Evolutionary conservation across 2,329 filamentous ascomycete genomes (phyloP).

Genomic region (Ophiostoma ulmi): DNA sequence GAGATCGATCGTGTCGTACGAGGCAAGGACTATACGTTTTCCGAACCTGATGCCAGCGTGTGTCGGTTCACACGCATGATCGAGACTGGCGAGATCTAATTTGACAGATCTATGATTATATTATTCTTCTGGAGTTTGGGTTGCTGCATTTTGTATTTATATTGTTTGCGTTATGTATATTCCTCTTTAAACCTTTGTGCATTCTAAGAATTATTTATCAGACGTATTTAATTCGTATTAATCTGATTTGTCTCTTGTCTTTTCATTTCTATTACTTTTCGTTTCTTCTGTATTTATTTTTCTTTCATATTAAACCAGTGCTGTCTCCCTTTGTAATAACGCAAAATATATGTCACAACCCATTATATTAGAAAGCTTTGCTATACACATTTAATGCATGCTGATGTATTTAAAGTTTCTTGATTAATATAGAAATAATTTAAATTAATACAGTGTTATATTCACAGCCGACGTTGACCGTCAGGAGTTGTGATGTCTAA

Average conservation of each 20-base stretch:
- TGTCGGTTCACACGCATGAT: slow-evolving; percentile 43
- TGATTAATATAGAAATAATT: too few relatives aligned
- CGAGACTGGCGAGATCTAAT: slow-evolving; percentile 36
- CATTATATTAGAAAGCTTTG: too few relatives aligned
- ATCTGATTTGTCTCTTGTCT: not conserved
- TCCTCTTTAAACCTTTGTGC: too few relatives aligned
- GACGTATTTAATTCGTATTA: too few relatives aligned
- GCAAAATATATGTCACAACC: too few relatives aligned
- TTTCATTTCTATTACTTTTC: not conserved
- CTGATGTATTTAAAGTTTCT: too few relatives aligned
- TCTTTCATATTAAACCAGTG: not conserved
- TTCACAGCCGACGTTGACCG: too few relatives aligned
- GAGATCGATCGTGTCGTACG: slow-evolving; percentile 51
- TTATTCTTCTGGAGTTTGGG: not conserved
- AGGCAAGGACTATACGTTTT: slow-evolving; percentile 40
- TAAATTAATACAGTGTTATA: too few relatives aligned
- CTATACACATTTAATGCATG: too few relatives aligned
- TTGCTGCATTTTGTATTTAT: not conserved
- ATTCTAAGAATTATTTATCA: not conserved
- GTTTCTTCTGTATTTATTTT: not conserved
- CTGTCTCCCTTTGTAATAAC: too few relatives aligned
- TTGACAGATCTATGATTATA: not conserved
- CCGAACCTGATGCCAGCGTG: slow-evolving; percentile 39
- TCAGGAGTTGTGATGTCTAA: too few relatives aligned
- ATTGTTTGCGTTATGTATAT: not conserved